Evolutionary conservation across 306 rosid species (phyloP), one percentile per base, ranked within the genome.

Genomic region (Trifolium subterraneum): DNA sequence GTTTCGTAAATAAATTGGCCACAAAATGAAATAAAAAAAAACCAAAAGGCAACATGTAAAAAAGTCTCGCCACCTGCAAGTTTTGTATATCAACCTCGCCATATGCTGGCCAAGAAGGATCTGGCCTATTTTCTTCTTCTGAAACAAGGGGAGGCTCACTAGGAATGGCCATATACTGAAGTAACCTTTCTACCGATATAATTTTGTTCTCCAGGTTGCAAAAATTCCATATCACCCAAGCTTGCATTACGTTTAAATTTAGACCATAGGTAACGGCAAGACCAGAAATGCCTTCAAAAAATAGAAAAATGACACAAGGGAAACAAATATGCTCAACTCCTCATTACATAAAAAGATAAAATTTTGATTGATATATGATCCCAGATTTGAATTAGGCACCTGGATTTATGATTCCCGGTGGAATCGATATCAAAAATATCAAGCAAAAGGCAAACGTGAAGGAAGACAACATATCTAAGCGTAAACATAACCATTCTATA

Each of bases 251-350:
- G 74, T 93, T 90, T 69, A 93, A 79, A 81, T 82, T 93, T 55
- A 90, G 93, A 42, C 98, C 98, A 63, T 90, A 93, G 25, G 98
- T 90, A 76, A 93, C 90, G 25, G 92, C 89, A 72, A 93, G 89
- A 76, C 98, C 97, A 51, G 96, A 93, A 81, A 90, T 68, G 70
- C 91, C 95, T 88, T 76, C 42, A 79, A 12, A 27, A n/a, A n/a
- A n/a, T n/a, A n/a, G n/a, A n/a, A n/a, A 27, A 27, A 27, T 27
- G 29, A 27, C 4, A 27, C 29, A 27, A 27, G 29, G 29, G 29
- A 27, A 27, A 2, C 3, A 27, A 27, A 2, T 27, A 27, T 0
- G 25, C 42, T 64, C 22, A 58, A 4, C 19, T 27, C 23, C 29
- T 56, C 13, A 39, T 74, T 44, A 29, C 45, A 47, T 13, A 19